Base-by-base conservation (phyloP, 805 yeast genomes). In the Teunomyces kruisii region DNA sequence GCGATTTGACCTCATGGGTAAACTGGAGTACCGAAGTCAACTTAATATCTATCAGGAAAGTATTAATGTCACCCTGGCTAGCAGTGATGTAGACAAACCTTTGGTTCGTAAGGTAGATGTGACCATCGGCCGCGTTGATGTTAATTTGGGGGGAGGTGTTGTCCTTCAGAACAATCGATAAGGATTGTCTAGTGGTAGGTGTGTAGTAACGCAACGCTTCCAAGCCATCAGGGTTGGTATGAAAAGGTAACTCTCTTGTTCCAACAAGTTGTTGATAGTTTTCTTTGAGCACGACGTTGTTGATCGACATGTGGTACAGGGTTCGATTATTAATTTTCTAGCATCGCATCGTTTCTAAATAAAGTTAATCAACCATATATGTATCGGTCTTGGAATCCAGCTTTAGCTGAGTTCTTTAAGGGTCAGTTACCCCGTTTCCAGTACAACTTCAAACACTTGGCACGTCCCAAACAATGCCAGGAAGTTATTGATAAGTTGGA, bases 401-500 rank as follows among this genome's bases (percentile, higher is more conserved):
- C 53, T 1, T 49, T 68, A 6, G 44, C 49, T 15, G 51, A 54
- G 9, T 56, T 55, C 41, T 62, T 64, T 42, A 50, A 48, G 19
- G 49, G 55, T 2, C 44, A 53, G 1, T 47, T 50, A 13, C 54
- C 64, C 2, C 50, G 52, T 26, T 52, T 50, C 44, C 64, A 59
- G 39, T 61, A 64, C 49, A 62, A 62, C 8, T 57, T 57, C 46
- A 57, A 55, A 39, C 56, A 61, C 27, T 32, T 61, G 4, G 48
- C 38, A 45, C 49, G 44, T 8, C 62, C 65, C 8, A 48, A 42
- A 9, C 47, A 57, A 19, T 64, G 69, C 47, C 72, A 67, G 46
- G 48, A 48, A 13, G 50, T 86, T 9, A 56, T 85, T 6, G 74
- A 81, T 17, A 75, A 68, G 43, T 61, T 85, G 19, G 63, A 73